Base-by-base conservation (phyloP, 192 early-diverging fungal species). In the Mortierella hygrophila region DNA sequence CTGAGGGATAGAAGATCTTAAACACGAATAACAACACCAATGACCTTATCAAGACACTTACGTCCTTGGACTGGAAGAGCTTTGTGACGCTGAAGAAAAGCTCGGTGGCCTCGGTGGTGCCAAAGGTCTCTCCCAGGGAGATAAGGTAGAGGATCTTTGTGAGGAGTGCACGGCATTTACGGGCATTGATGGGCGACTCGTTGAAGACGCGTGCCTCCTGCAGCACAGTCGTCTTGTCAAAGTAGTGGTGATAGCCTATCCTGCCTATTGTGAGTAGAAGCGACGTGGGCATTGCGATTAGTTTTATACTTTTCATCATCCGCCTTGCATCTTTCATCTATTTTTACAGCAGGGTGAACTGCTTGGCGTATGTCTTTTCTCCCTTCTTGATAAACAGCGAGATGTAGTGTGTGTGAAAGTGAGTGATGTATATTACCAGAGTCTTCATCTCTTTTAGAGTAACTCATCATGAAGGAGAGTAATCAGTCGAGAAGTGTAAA, bases 171-270 rank as follows among this genome's bases (percentile, higher is more conserved):
- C 97, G 93, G 87, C 97, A 99, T 90, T 98, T 98, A 79, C 97
- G 93, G 35, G 96, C 95, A 80, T 97, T 97, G 81, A 99, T 97
- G 26, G 98, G 98, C 38, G 97, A 94, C 81, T 97, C 96, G 89
- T 99, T 99, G 90, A 99, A 99, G 38, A 95, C 94, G 76, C 97
- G 95, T 44, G 98, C 96, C 88, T 99, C 98, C 87, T 98, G 98
- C 76, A 99, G 90, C 44, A 98, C 97, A 32, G 93, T 93, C 75
- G 95, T 95, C 85, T 97, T 98, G 92, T 99, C 97, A 72, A 98
- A 93, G 88, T 97, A 93, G 88, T 94, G 93, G 83, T 96, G 95
- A 75, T 96, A 91, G 57, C 94, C 95, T 76, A 93, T 88, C 85
- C 96, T 96, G 89, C 93, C 95, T 91, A 68, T 72, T 47, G 26